Conservation (phyloP, 148 eudicot genomes). For the Gaultheria prostrata region DNA sequence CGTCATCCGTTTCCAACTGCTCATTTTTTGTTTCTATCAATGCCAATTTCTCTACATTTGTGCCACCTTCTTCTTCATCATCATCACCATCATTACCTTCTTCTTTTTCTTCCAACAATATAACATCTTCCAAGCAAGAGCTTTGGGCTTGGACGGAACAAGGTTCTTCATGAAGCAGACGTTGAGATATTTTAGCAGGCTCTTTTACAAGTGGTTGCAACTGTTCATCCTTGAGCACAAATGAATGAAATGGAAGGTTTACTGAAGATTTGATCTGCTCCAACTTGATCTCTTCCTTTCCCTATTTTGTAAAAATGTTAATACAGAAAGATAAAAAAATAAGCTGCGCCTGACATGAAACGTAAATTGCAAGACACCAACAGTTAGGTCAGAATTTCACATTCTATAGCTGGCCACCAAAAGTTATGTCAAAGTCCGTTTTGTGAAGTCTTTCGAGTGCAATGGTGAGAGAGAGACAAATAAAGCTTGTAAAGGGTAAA, state of each 20-base stretch:
- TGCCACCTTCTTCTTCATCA: conserved; percentile 12
- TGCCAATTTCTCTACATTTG: conserved; percentile 34
- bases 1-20: conserved; percentile 28
- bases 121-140: conserved; percentile 45
- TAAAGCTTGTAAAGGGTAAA: neutral
- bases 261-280: conserved; percentile 86
- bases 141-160: neutral
- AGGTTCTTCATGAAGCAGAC: conserved; percentile 15
- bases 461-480: neutral
- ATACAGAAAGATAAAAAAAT: neutral
- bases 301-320: conserved; percentile 29
- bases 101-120: conserved; percentile 32
- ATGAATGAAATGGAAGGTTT: conserved; percentile 77
- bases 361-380: neutral
- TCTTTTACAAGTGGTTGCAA: conserved; percentile 29
- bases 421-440: neutral
- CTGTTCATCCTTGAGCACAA: conserved; percentile 32
- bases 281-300: conserved; percentile 45
- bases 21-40: conserved; percentile 19
- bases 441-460: neutral
- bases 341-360: neutral
- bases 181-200: conserved; percentile 20
- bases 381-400: neutral
- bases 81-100: conserved; percentile 13
- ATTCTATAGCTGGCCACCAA: neutral